Evolutionary conservation across 2,329 filamentous ascomycete species (phyloP).

Genomic region (Leptographium wingfieldii): DNA sequence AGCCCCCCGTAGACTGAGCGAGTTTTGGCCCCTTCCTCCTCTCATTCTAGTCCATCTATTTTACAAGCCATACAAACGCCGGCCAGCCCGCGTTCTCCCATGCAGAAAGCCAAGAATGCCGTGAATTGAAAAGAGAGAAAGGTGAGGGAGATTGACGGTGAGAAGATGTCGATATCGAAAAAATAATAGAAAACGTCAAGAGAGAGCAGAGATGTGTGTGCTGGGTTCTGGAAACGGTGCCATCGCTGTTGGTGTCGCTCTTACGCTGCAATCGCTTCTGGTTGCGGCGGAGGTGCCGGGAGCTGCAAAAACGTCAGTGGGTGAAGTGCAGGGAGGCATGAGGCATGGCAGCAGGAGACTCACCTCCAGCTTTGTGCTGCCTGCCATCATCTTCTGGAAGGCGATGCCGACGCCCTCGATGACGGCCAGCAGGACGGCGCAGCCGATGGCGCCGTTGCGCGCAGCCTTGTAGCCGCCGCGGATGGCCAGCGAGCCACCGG

Average conservation of each 20-base stretch:
- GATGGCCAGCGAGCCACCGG: slow-evolving; percentile 80
- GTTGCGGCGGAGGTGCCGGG: slow-evolving; percentile 6
- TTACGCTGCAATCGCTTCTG: slow-evolving; percentile 7
- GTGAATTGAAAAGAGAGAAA: neutral
- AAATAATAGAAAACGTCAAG: neutral
- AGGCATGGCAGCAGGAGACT: neutral
- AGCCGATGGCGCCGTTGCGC: slow-evolving; percentile 91
- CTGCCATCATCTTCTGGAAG: slow-evolving; percentile 87
- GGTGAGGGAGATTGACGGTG: neutral
- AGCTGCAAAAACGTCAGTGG: neutral
- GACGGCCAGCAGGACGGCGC: slow-evolving; percentile 83
- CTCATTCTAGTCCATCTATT: neutral
- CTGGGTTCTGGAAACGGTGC: neutral
- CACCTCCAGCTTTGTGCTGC: slow-evolving; percentile 73
- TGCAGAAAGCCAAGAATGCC: slow-evolving; percentile 1
- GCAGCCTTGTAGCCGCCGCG: slow-evolving; percentile 86
- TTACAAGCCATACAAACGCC: slow-evolving; percentile 1
- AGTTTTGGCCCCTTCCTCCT: neutral
- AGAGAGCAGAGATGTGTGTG: neutral
- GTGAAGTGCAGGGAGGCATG: neutral
- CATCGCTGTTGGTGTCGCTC: neutral
- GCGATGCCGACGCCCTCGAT: slow-evolving; percentile 97
- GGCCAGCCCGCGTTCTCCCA: neutral
- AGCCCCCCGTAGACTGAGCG: neutral
- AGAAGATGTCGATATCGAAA: neutral